Evolutionary conservation across 371 early-diverging fungal species (phyloP), one percentile per base, ranked within the genome.

Genomic region (Dinochytrium kinnereticum): DNA sequence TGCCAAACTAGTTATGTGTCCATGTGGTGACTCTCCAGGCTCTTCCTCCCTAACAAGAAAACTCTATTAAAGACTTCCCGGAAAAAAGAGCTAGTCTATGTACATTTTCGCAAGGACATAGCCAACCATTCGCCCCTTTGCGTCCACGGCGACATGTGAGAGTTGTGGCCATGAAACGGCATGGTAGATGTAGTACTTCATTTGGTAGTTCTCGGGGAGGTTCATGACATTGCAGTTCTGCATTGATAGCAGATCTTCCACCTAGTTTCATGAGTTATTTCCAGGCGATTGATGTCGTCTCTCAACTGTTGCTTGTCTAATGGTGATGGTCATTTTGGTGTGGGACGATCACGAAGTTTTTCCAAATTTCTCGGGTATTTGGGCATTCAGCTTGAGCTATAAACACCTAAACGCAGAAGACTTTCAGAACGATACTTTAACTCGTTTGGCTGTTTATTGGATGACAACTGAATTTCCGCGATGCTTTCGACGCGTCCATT

Each of bases 141-240:
- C 90, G 79, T 95, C 94, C 80, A 95, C 95, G 24, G 99, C 99
- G 21, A 98, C 96, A 68, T 90, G 96, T 28, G 96, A 95, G 2
- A 97, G 90, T 78, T 96, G 96, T 26, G 99, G 99, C 99, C 99
- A 98, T 34, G 96, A 91, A 39, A 94, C 82, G 10, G 93, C 88
- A 73, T 98, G 99, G 82, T 98, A 98, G 64, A 96, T 86, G 82
- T 96, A 98, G 84, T 98, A 98, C 83, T 98, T 98, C 93, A 98
- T 94, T 79, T 94, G 94, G 83, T 98, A 98, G 89, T 98, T 98
- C 81, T 98, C 99, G 1, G 99, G 99, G 66, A 98, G 89, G 83
- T 98, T 97, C 72, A 89, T 86, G 71, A 98, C 85, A 84, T 98
- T 98, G 89, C 96, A 96, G 80, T 95, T 91, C 86, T 98, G 98